These are phyloP conservation scores for Iberis pinnata DNA, from an alignment of 345 rosid species.

Conservation along the genomic window DNA sequence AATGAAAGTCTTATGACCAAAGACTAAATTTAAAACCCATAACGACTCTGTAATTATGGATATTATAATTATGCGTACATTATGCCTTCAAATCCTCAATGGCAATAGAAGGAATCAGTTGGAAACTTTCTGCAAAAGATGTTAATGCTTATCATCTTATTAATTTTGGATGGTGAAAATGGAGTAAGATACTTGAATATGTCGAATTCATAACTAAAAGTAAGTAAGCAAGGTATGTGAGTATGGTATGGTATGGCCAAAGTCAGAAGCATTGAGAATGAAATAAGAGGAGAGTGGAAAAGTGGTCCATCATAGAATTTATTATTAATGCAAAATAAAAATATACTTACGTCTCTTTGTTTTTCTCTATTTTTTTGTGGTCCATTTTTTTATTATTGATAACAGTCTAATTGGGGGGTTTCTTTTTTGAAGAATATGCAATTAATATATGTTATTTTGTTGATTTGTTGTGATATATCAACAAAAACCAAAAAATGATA, in stretches of 20 bases:
- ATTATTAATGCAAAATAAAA: background rate
- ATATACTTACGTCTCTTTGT: conserved; percentile 6
- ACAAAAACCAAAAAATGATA: no score
- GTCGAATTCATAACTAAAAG: conserved; percentile 25
- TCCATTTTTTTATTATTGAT: conserved; percentile 19
- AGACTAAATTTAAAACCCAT: no score
- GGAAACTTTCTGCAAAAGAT: no score
- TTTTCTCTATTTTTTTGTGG: conserved; percentile 23
- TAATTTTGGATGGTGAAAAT: conserved; percentile 13
- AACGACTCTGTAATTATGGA: no score
- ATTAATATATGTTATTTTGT: conserved; percentile 8
- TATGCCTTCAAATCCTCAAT: no score
- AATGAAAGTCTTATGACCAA: no score
- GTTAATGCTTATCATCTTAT: conserved; percentile 7
- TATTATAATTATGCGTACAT: no score
- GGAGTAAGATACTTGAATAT: conserved; percentile 21
- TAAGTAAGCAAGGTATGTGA: conserved; percentile 27
- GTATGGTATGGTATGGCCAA: conserved; percentile 26
- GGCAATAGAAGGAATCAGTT: no score
- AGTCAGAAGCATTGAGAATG: conserved; percentile 26
- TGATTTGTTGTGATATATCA: no score
- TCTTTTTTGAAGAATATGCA: conserved; percentile 5
- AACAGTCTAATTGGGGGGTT: conserved; percentile 15
- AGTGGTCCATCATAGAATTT: conserved; percentile 28
- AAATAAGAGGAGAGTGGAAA: conserved; percentile 30